Percentiles rank a stretch among this genome's conserved stretches.
These are phyloP conservation scores for Ogataea paraovalis DNA, from an alignment of 805 yeast genomes.

Conservation along the genomic window DNA sequence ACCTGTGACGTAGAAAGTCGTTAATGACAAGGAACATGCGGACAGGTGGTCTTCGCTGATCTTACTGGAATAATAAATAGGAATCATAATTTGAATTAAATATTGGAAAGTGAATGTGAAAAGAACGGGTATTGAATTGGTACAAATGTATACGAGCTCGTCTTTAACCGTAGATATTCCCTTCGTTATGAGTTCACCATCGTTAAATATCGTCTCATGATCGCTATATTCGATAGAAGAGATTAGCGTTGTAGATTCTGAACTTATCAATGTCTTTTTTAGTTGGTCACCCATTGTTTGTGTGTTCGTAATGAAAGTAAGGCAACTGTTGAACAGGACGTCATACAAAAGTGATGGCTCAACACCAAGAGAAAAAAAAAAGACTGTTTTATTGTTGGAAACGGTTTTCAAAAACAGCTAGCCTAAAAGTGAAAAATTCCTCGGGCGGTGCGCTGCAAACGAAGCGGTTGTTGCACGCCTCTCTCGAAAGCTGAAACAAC, in stretches of 20 bases:
- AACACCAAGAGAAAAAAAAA: no score
- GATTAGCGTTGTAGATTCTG: not conserved
- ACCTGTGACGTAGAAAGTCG: slow-evolving; percentile 73
- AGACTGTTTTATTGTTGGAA: no score
- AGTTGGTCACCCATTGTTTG: not conserved
- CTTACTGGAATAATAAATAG: slow-evolving; percentile 67
- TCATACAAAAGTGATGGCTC: not conserved
- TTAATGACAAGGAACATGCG: slow-evolving; percentile 65
- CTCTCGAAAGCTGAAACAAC: no score
- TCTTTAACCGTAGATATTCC: slow-evolving; percentile 11
- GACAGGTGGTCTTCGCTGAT: slow-evolving; percentile 65
- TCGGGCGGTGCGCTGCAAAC: no score
- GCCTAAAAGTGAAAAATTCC: no score
- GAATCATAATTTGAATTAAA: slow-evolving; percentile 66
- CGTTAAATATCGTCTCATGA: not conserved
- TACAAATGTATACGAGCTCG: slow-evolving; percentile 27
- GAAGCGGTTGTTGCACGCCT: no score
- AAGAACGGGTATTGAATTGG: slow-evolving; percentile 52
- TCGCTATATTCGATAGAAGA: not conserved
- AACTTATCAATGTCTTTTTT: not conserved
- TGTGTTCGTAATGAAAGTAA: no score
- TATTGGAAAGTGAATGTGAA: slow-evolving; percentile 65
- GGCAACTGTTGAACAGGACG: not conserved
- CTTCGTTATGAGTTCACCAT: not conserved
- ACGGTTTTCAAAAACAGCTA: no score